Percentiles rank a stretch among this genome's conserved stretches.
These are phyloP conservation scores for Fusarium goolgardi DNA, from an alignment of 2,329 filamentous ascomycete genomes.

Conservation along the genomic window DNA sequence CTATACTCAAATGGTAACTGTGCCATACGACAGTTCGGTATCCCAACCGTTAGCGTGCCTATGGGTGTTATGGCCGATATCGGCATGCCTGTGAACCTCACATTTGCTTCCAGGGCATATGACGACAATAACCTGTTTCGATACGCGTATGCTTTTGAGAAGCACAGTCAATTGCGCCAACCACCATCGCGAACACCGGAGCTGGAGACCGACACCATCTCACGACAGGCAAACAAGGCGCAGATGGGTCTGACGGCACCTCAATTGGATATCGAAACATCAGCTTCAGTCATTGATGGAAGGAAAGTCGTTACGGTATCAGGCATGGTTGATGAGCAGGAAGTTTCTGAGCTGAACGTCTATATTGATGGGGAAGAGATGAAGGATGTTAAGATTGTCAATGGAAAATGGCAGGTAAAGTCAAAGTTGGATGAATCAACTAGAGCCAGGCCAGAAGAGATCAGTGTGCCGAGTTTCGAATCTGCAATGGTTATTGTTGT, in stretches of 20 bases:
- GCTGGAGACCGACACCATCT: neutral
- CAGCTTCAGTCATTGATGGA: neutral
- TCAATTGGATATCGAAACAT: neutral
- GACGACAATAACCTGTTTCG: slow-evolving; percentile 11
- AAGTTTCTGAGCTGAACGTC: fast-evolving
- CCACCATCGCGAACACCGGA: neutral
- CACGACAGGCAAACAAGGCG: fast-evolving
- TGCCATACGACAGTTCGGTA: neutral
- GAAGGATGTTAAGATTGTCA: neutral
- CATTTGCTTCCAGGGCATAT: slow-evolving; percentile 1
- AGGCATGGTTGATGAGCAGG: neutral
- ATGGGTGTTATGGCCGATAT: slow-evolving; percentile 9
- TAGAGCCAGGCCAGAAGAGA: neutral
- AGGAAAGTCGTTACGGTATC: fast-evolving
- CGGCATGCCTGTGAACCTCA: slow-evolving; percentile 11
- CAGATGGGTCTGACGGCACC: neutral
- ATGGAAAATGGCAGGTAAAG: neutral
- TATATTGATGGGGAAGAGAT: neutral
- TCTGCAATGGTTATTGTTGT: neutral
- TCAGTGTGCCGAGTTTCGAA: neutral
- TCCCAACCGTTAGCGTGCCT: neutral
- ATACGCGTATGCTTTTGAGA: slow-evolving; percentile 1
- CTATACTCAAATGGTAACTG: slow-evolving; percentile 8
- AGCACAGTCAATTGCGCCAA: neutral
- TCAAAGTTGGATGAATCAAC: fast-evolving